Evolutionary conservation across 768 basidiomycete species (phyloP).

Genomic region (Sarcodon aspratus): DNA sequence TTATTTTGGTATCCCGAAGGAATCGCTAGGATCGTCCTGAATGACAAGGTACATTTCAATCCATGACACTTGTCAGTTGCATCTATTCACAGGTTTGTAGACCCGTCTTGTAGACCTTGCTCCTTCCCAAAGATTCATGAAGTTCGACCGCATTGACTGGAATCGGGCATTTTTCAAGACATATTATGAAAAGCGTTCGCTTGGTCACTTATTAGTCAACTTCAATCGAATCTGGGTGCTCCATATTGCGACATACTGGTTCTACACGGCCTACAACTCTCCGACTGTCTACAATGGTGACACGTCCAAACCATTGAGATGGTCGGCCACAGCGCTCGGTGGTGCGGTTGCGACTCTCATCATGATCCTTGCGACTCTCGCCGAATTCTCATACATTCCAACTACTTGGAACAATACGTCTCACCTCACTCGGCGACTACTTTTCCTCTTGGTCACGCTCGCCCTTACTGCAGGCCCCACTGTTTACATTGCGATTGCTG

Average conservation of each 20-base stretch:
- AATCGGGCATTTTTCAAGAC: constrained; percentile 97
- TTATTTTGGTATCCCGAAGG: constrained; percentile 99
- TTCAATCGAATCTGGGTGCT: constrained; percentile 99
- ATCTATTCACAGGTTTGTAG: constrained; percentile 24
- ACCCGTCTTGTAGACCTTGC: constrained; percentile 86
- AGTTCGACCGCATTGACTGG: constrained; percentile 96
- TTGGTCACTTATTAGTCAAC: constrained; percentile 95
- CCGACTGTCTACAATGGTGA: constrained; percentile 66
- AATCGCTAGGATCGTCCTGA: constrained; percentile 81
- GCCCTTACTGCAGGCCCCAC: constrained; percentile 89
- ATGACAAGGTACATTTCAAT: constrained; percentile 57
- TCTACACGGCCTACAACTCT: constrained; percentile 92
- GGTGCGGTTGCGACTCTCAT: constrained; percentile 94
- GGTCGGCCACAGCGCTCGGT: constrained; percentile 90
- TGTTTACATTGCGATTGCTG: constrained; percentile 86
- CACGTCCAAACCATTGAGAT: constrained; percentile 69
- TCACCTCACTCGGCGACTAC: constrained; percentile 81
- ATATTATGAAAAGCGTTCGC: constrained; percentile 94
- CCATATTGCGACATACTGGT: constrained; percentile 91
- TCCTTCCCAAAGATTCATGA: constrained; percentile 90
- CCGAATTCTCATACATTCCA: constrained; percentile 96
- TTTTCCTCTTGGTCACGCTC: constrained; percentile 86
- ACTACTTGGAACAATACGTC: constrained; percentile 99
- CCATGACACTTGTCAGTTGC: neutral
- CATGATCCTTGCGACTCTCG: constrained; percentile 90